Percentiles rank a stretch among this genome's conserved stretches.
These are phyloP conservation scores for Pisolithus marmoratus DNA, from an alignment of 768 basidiomycete genomes.

Conservation along the genomic window DNA sequence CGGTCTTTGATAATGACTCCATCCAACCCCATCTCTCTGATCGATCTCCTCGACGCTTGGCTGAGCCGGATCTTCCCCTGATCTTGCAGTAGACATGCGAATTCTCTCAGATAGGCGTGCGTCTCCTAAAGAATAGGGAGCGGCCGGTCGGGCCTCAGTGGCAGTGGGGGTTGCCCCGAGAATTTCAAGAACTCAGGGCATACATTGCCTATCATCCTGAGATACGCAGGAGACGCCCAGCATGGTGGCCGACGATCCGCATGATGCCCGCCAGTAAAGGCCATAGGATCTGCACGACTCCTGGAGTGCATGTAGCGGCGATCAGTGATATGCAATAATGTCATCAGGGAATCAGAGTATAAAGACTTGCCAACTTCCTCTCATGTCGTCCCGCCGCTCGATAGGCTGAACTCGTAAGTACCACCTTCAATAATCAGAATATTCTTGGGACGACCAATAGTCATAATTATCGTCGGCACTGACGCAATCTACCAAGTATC, in stretches of 20 bases:
- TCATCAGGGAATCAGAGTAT: background rate
- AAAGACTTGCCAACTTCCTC: constrained; percentile 42
- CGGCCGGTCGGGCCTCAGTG: constrained; percentile 18
- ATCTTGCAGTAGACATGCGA: constrained; percentile 20
- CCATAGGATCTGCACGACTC: background rate
- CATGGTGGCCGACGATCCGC: constrained; percentile 2
- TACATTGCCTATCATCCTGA: constrained; percentile 45
- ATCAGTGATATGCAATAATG: background rate
- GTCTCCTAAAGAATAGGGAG: constrained; percentile 27
- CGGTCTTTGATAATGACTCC: constrained; percentile 38
- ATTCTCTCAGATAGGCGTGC: constrained; percentile 20
- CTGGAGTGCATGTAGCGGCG: background rate
- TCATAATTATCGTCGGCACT: background rate
- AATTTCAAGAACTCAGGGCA: constrained; percentile 36
- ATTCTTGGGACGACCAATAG: constrained; percentile 2
- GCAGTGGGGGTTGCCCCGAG: constrained; percentile 22
- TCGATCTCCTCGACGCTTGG: constrained; percentile 31
- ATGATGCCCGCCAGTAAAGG: background rate
- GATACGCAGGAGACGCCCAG: constrained; percentile 47
- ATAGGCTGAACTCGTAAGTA: constrained; percentile 42
- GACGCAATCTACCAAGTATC: too few relatives aligned
- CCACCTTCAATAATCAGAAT: constrained; percentile 45
- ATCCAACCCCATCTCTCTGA: constrained; percentile 23
- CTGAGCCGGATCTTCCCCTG: constrained; percentile 34
- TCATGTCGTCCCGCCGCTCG: constrained; percentile 41